phyloP scores from a whole-genome alignment of 352 stramenopile species.

The Globisporangium nunn region DNA sequence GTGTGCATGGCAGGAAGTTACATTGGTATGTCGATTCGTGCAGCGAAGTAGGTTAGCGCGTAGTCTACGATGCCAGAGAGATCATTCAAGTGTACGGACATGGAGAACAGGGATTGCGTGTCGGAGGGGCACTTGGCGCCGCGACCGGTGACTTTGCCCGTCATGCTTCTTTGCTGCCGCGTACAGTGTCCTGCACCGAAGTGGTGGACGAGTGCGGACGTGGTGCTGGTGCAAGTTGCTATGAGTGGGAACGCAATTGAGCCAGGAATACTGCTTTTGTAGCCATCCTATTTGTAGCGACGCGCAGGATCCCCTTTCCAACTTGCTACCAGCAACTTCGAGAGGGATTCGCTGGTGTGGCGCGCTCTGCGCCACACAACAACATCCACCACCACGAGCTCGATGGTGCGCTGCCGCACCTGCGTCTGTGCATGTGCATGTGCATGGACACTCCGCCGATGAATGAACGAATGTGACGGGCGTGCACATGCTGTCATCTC shows the following conservation, averaged over 20 bases:
- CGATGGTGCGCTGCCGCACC: neutral
- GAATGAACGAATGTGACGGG: too few relatives aligned
- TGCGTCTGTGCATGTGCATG: too few relatives aligned
- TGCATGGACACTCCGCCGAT: too few relatives aligned
- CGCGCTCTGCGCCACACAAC: neutral
- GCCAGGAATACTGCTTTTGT: neutral
- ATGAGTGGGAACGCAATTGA: too few relatives aligned
- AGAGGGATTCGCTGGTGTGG: neutral
- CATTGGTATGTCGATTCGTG: neutral
- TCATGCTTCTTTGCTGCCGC: constrained; percentile 18
- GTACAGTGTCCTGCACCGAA: neutral
- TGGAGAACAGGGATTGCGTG: constrained; percentile 37
- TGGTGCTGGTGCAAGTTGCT: too few relatives aligned
- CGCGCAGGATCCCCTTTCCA: neutral
- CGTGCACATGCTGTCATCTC: too few relatives aligned
- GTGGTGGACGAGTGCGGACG: too few relatives aligned
- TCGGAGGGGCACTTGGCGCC: constrained; percentile 17
- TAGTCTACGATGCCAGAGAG: neutral
- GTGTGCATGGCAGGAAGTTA: neutral
- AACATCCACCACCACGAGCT: too few relatives aligned
- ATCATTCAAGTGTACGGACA: constrained; percentile 13
- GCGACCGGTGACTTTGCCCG: constrained; percentile 27
- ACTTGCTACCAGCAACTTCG: neutral
- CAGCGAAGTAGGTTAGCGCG: neutral
- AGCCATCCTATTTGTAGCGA: neutral